Base-by-base conservation (phyloP, 306 rosid genomes). In the Pueraria montana region DNA sequence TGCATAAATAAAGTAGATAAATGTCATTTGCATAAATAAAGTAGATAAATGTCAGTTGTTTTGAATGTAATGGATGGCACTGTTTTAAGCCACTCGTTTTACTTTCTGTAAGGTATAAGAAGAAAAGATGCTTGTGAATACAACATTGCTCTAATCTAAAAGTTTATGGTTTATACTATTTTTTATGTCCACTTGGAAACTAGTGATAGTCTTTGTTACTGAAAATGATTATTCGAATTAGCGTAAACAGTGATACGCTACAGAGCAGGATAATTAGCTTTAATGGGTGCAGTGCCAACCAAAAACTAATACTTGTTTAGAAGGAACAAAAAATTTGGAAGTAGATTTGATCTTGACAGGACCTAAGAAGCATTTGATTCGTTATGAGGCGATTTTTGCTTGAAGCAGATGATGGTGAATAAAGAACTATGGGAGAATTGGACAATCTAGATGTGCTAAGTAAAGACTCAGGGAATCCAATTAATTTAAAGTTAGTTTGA, bases 31-130 rank as follows among this genome's bases (percentile, higher is more conserved):
- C 55, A 52, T 45, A 11, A 48, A 64, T 53, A 58, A 58, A 58
- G 74, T 18, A 30, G 64, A 77, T n/a, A 46, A 48, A 53, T 17
- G 21, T 46, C 21, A n/a, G 72, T 10, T 46, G 21, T 34, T 4
- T 0, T 6, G n/a, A 58, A 61, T 38, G 53, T 72, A 72, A 82
- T 82, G 85, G 85, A 74, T 68, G 56, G 4, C 38, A 74, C 58
- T 64, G 80, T 82, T 64, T 36, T 63, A 21, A 64, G 67, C 85
- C 75, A 74, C 75, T 32, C 16, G 48, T 75, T 56, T 58, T 34
- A 56, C 68, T 56, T 38, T 75, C 40, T 21, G 5, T 55, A 40
- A 12, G 50, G 12, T 38, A 2, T 14, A 13, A 38, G 38, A 36
- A 38, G 10, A 34, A 75, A 75, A 75, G 79, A 55, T 75, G 20